Evolutionary conservation across 306 rosid species (phyloP).

Genomic region (Fragaria ananassa): DNA sequence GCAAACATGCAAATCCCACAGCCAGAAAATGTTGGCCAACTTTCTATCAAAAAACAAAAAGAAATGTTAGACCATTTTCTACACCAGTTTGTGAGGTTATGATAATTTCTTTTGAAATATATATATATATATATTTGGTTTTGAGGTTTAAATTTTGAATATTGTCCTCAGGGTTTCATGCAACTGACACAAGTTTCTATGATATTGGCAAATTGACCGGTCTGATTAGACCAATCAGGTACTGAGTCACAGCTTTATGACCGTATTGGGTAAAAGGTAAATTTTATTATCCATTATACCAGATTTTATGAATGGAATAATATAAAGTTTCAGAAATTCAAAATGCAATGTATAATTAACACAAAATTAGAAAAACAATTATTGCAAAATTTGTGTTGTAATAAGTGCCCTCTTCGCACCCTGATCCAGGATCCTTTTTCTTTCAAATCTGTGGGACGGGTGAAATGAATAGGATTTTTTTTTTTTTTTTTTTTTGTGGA

Average conservation of each 20-base stretch:
- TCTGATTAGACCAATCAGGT: background rate
- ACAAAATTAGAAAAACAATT: background rate
- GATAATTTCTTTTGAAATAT: background rate
- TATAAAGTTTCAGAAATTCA: background rate
- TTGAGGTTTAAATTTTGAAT: background rate
- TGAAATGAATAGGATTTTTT: too few relatives aligned
- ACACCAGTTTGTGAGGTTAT: background rate
- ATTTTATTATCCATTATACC: background rate
- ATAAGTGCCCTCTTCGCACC: too few relatives aligned
- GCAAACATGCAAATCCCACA: background rate
- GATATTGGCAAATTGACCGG: background rate
- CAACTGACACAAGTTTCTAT: slow-evolving; percentile 2
- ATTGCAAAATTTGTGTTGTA: background rate
- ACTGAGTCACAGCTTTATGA: background rate
- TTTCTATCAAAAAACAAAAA: too few relatives aligned
- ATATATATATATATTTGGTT: background rate
- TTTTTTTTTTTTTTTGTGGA: too few relatives aligned
- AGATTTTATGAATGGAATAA: background rate
- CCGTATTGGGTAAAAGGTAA: background rate
- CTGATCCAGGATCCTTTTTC: too few relatives aligned
- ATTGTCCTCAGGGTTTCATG: background rate
- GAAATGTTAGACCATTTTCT: background rate
- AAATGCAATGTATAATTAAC: too few relatives aligned
- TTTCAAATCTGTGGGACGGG: background rate
- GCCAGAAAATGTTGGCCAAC: background rate